Evolutionary conservation across 371 early-diverging fungal genomes (phyloP).

Genomic region (Caulochytrium protostelioides): DNA sequence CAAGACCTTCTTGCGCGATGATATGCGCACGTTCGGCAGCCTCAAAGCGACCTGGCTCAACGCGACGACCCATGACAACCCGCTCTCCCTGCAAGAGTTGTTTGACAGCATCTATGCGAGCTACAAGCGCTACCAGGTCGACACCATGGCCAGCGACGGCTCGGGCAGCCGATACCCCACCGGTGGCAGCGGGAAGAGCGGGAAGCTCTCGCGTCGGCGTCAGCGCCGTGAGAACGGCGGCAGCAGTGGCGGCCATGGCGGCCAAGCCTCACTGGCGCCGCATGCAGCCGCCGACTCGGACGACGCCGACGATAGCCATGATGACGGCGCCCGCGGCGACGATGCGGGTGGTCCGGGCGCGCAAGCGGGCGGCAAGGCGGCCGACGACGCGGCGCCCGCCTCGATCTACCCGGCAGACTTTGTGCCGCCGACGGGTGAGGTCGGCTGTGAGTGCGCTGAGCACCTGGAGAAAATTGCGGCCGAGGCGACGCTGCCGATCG

Average conservation of each 20-base stretch:
- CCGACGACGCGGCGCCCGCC: neutral
- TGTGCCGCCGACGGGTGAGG: conserved; percentile 24
- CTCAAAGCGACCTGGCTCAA: conserved; percentile 11
- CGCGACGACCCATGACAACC: conserved; percentile 1
- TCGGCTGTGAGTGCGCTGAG: conserved; percentile 36
- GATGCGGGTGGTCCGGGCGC: neutral
- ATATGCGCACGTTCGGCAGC: conserved; percentile 3
- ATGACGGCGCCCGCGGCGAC: neutral
- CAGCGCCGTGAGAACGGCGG: no score
- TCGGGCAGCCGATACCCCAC: neutral
- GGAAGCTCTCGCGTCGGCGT: no score
- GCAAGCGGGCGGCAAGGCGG: neutral
- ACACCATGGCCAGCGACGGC: neutral
- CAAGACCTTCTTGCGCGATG: conserved; percentile 13
- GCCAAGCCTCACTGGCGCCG: no score
- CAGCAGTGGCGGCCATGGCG: no score
- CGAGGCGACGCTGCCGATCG: conserved; percentile 27
- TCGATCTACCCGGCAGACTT: conserved; percentile 10
- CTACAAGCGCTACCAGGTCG: conserved; percentile 1
- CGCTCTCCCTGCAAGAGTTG: conserved; percentile 5
- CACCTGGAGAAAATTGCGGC: conserved; percentile 40
- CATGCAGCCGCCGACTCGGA: no score
- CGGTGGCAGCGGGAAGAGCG: neutral
- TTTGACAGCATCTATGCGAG: conserved; percentile 4
- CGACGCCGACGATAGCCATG: neutral